phyloP scores from a whole-genome alignment of 768 basidiomycete genomes.

The Sporobolomyces phaffii region DNA sequence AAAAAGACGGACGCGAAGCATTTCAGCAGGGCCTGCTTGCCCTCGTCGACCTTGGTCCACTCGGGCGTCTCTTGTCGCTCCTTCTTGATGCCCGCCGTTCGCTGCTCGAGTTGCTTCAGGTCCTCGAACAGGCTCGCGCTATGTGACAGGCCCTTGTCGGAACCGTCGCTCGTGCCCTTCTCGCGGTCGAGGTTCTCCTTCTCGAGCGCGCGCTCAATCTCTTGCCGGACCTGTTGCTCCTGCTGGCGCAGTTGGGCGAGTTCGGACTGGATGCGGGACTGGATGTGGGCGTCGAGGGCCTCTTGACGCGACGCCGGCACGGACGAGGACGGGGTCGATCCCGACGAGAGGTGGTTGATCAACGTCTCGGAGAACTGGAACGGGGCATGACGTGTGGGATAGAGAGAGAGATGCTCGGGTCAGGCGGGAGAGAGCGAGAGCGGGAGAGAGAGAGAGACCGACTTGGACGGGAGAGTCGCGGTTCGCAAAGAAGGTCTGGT shows the following conservation, averaged over 20 bases:
- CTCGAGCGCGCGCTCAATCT: constrained; percentile 74
- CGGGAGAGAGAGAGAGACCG: neutral
- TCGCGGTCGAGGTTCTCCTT: constrained; percentile 82
- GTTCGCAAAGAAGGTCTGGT: constrained; percentile 31
- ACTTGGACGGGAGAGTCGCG: constrained; percentile 28
- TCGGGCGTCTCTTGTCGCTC: constrained; percentile 53
- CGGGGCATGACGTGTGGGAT: neutral
- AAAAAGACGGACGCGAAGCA: constrained; percentile 63
- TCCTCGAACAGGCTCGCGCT: constrained; percentile 65
- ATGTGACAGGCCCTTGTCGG: constrained; percentile 50
- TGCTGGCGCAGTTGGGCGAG: constrained; percentile 61
- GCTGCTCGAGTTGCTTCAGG: constrained; percentile 64
- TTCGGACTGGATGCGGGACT: constrained; percentile 64
- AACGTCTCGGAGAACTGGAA: constrained; percentile 74
- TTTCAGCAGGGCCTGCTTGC: constrained; percentile 58
- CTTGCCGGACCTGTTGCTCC: constrained; percentile 62
- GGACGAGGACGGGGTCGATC: constrained; percentile 51
- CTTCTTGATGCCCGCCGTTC: constrained; percentile 59
- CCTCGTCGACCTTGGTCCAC: constrained; percentile 53
- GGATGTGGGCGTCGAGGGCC: constrained; percentile 66
- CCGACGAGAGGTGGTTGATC: constrained; percentile 63
- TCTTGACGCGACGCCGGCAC: constrained; percentile 64
- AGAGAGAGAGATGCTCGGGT: neutral
- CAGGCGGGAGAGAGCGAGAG: neutral
- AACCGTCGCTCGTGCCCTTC: constrained; percentile 50